Evolutionary conservation across 352 stramenopile species (phyloP), one percentile per base, ranked within the genome.

Genomic region (Halophytophthora polymorphica): DNA sequence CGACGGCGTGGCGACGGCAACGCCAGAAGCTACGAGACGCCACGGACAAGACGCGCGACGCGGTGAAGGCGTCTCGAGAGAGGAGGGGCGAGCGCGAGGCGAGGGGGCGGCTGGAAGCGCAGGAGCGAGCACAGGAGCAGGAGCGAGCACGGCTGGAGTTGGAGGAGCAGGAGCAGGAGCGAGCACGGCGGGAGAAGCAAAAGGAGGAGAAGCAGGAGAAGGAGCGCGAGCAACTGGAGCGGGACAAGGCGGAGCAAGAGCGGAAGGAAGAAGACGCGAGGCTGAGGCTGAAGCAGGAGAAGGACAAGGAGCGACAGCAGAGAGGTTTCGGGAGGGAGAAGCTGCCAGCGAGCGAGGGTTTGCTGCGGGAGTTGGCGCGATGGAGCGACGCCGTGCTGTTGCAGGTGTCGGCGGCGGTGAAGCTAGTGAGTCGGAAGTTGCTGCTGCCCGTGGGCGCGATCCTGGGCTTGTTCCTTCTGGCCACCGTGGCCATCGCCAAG

Each of bases 391-490:
- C 41, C 10, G 28, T 15, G 5, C 53, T 66, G 46, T 38, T 48
- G 53, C 33, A 15, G 4, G 29, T 51, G 33, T 3, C 50, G 6
- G 8, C 49, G 36, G 41, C 25, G 43, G 33, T 17, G 14, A 18
- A 41, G 19, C 23, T 21, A 5, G 17, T 69, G 3, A 66, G 48
- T 53, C 51, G 50, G n/a, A 53, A 66, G 15, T 53, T 72, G 18
- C 37, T 72, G 38, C 29, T 72, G 19, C 64, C 64, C 19, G 64
- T 72, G 37, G 51, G 48, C 19, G 43, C 17, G 13, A 69, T 72
- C 49, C 17, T 72, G 23, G 35, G 25, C 14, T 50, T 72, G 21
- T 72, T 69, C 29, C 21, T 68, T 14, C n/a, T 66, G 11, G 17
- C 65, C 21, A 63, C 58, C 18, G 38, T 72, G 11, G 12, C 15